These are phyloP conservation scores for Straminergon stramineum DNA, from an alignment of 225 moss, liverwort and hornwort species.

Conservation along the genomic window DNA sequence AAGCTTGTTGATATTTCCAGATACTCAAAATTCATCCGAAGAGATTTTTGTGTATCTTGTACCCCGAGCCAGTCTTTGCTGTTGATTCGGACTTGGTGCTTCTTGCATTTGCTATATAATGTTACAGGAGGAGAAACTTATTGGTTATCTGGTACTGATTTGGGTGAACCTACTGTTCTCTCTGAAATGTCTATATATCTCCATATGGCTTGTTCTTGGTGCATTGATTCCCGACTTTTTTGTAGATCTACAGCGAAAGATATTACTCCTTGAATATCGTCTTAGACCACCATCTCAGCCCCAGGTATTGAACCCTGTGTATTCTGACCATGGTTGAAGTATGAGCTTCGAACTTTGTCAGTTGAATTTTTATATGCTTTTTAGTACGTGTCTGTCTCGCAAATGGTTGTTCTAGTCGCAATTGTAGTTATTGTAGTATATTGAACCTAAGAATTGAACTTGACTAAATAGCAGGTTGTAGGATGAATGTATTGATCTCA, in stretches of 20 bases:
- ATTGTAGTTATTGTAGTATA: not conserved
- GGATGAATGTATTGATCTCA: not conserved
- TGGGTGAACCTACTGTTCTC: not conserved
- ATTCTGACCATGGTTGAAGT: not conserved
- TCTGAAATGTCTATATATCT: not conserved
- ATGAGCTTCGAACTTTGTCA: not conserved
- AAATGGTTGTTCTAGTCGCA: not conserved
- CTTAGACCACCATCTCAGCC: conserved; percentile 50
- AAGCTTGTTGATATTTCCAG: not conserved
- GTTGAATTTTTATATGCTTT: not conserved
- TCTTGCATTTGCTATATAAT: not conserved
- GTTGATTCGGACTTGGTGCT: not conserved
- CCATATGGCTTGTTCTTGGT: not conserved
- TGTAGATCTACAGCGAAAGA: conserved; percentile 60
- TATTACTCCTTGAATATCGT: conserved; percentile 32
- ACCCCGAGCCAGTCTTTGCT: not conserved
- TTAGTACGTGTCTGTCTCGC: not conserved
- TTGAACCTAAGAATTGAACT: not conserved
- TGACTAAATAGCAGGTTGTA: not conserved
- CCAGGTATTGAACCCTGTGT: conserved; percentile 16
- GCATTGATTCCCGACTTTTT: not conserved
- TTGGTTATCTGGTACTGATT: not conserved
- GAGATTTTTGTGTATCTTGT: not conserved
- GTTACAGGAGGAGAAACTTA: not conserved
- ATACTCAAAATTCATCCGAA: not conserved